Percentiles rank a stretch among this genome's conserved stretches.
Evolutionary conservation across 345 rosid species (phyloP).

Genomic region (Physaria fendleri): DNA sequence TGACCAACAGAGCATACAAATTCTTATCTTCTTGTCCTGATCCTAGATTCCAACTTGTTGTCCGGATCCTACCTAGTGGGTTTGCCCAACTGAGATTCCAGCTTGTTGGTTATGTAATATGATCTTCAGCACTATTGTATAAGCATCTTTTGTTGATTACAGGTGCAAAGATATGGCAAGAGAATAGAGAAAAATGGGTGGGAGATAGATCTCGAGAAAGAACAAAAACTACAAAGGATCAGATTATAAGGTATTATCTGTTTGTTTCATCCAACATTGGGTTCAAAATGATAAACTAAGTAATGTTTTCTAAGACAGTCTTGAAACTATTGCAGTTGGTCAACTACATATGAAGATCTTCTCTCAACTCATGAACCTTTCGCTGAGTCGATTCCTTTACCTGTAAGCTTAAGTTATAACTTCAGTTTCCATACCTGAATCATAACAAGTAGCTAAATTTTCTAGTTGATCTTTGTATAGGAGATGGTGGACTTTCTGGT

Average conservation of each 20-base stretch:
- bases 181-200: constrained; percentile 67
- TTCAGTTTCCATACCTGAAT: neutral
- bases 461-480: constrained; percentile 33
- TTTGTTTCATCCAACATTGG: neutral
- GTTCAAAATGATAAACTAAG: neutral
- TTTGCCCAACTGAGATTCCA: neutral
- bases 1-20: neutral
- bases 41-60: too few relatives aligned
- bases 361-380: constrained; percentile 74
- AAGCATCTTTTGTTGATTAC: constrained; percentile 14
- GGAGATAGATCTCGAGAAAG: constrained; percentile 51
- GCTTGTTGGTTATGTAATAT: constrained; percentile 3
- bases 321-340: constrained; percentile 63
- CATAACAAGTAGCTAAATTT: neutral
- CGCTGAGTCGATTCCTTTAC: constrained; percentile 71
- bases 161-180: constrained; percentile 76
- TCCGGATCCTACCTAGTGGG: too few relatives aligned
- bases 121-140: constrained; percentile 19
- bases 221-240: constrained; percentile 47
- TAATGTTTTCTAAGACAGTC: neutral
- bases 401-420: constrained; percentile 43
- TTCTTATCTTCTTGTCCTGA: too few relatives aligned
- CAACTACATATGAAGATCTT: constrained; percentile 77
- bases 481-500: constrained; percentile 95
- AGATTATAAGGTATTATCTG: constrained; percentile 54